These are phyloP conservation scores for Monosporascus sp. DNA, from an alignment of 2,329 filamentous ascomycete species.

Conservation along the genomic window DNA sequence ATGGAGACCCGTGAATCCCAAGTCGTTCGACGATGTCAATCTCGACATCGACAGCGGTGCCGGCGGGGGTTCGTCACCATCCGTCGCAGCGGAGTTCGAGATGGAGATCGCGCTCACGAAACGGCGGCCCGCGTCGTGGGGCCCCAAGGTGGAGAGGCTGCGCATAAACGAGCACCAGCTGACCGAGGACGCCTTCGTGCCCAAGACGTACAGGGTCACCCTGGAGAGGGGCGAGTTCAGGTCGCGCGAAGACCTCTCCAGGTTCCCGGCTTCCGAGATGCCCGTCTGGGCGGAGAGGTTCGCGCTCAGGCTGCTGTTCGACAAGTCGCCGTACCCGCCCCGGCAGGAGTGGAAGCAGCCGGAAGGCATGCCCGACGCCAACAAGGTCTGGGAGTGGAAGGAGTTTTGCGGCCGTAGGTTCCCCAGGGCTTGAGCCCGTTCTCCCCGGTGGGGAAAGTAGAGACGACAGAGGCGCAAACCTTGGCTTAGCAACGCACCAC, in stretches of 20 bases:
- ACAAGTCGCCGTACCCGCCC: neutral
- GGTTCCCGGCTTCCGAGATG: neutral
- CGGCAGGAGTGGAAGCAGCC: neutral
- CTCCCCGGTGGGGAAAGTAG: too few species aligned
- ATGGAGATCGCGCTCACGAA: too few species aligned
- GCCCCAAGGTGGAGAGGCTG: too few species aligned
- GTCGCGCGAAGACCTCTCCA: neutral
- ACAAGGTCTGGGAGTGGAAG: constrained; percentile 1
- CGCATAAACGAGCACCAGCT: neutral
- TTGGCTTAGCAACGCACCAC: too few species aligned
- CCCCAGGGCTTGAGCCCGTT: too few species aligned
- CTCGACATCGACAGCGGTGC: too few species aligned
- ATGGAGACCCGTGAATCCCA: too few species aligned
- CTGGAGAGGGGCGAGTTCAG: constrained; percentile 1
- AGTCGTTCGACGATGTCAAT: too few species aligned
- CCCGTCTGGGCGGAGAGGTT: neutral
- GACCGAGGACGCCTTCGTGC: neutral
- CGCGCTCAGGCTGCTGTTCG: neutral
- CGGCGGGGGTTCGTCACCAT: too few species aligned
- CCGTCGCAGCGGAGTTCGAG: too few species aligned
- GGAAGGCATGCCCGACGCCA: neutral
- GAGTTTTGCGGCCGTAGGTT: neutral
- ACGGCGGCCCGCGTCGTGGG: too few species aligned
- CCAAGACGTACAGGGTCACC: neutral
- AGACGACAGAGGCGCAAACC: too few species aligned